Conservation (phyloP, 2,329 filamentous ascomycete genomes). For the Exophiala viscosa region DNA sequence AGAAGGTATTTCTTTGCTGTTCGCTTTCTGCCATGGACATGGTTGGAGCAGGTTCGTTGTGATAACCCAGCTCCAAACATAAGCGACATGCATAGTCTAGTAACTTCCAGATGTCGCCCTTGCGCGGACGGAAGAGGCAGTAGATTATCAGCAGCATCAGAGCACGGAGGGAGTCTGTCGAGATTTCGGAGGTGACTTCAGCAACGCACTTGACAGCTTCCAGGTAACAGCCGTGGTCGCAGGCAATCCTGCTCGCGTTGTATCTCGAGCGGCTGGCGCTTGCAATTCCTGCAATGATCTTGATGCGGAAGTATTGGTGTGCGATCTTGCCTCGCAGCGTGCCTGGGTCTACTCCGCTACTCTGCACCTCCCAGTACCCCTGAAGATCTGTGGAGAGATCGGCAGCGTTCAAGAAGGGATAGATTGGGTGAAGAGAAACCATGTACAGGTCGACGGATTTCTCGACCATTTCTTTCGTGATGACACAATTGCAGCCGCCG, state of each 20-base stretch:
- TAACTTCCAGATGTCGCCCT: slow-evolving; percentile 21
- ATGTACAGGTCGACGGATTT: slow-evolving; percentile 20
- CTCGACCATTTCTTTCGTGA: slow-evolving; percentile 2
- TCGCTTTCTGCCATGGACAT: slow-evolving; percentile 5
- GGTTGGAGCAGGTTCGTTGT: slow-evolving; percentile 23
- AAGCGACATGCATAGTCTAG: slow-evolving; percentile 21
- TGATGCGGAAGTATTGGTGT: slow-evolving; percentile 27
- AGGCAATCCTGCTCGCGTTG: not conserved
- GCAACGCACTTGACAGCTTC: slow-evolving; percentile 13
- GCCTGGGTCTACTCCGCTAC: not conserved
- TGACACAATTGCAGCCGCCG: slow-evolving; percentile 5
- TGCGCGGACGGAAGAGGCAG: slow-evolving; percentile 21
- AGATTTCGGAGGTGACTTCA: slow-evolving; percentile 20
- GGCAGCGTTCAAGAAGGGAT: not conserved
- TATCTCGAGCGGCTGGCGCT: slow-evolving; percentile 20
- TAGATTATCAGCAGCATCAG: slow-evolving; percentile 21
- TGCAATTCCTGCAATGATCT: slow-evolving; percentile 29
- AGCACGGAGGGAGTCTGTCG: slow-evolving; percentile 16
- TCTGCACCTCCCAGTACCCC: not conserved
- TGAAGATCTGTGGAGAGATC: not conserved
- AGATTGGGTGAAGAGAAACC: not conserved
- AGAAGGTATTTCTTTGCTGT: slow-evolving; percentile 27
- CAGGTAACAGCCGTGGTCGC: slow-evolving; percentile 15
- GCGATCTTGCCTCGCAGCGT: slow-evolving; percentile 16
- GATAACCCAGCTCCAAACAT: slow-evolving; percentile 30